Evolutionary conservation across 108 stramenopile species (phyloP), one percentile per base, ranked within the genome.

Genomic region (Fistulifera solaris): DNA sequence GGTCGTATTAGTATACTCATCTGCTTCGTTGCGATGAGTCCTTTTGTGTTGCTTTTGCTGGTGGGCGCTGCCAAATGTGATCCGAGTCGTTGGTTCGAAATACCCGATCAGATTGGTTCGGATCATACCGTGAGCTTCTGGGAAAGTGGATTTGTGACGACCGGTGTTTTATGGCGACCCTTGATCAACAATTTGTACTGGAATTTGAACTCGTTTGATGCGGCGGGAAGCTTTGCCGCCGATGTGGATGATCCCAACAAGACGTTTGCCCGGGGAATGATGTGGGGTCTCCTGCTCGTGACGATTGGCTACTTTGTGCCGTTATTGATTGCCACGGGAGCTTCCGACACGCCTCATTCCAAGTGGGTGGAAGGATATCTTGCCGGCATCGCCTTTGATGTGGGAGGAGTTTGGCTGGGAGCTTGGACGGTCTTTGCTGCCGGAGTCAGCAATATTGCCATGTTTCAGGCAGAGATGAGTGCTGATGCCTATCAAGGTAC

Each of bases 101-200:
- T 74, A 57, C 93, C 93, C 0, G 53, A 27, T 31, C 12, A 18
- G 2, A 27, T 62, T 42, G 60, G 25, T 14, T 45, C 63, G 43
- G 76, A 72, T 55, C 76, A 68, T 23, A 73, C 49, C 0, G 31
- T 35, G 8, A 35, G 31, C 31, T 35, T 35, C 31, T 35, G 3
- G 3, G 59, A 65, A 25, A 57, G 70, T 23, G 78, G 80, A 22
- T 52, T 63, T 13, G 17, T 63, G 16, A 17, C 49, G 49, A 79
- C 67, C n/a, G 91, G 86, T 18, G 76, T 97, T 53, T 25, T 86
- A 1, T 95, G 94, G 94, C 48, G 90, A 43, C 83, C 89, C 2
- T 91, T 79, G 39, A 63, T 98, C 48, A 98, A 98, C 68, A 93
- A 94, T 59, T 58, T 98, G 31, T 98, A 94, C 54, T 98, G 96